Evolutionary conservation across 306 rosid species (phyloP), one percentile per base, ranked within the genome.

Genomic region (Astragalus membranaceus): DNA sequence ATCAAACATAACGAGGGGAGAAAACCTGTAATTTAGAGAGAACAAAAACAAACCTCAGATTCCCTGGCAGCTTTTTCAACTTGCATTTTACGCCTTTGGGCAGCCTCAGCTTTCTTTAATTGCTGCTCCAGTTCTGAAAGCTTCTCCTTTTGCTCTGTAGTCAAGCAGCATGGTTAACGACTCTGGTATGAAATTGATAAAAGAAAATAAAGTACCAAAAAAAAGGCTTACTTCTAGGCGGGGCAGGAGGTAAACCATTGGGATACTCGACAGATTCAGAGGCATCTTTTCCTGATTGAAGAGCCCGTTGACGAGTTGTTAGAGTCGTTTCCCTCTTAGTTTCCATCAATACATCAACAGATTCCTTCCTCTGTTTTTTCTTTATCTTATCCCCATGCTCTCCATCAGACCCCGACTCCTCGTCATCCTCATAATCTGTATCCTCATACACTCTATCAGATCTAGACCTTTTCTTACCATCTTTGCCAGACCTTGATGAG

Each of bases 171-270:
- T 65, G 78, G 70, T 66, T 62, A 70, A 63, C 41, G 59, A 64
- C 33, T 39, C 64, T 48, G 57, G 74, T 10, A 53, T 63, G 17
- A 71, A 77, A 64, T 63, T 55, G 83, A 59, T 51, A 42, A 13
- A 61, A 26, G 20, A 69, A 49, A 69, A n/a, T 6, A 32, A 9
- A 42, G 16, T 35, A 42, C 46, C 26, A 23, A 51, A 47, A 64
- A 44, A 69, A 69, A 81, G 54, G 69, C 99, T 86, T 83, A 95
- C 97, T 95, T 88, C 99, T 86, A 42, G 99, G 76, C 0, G 96
- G 92, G 42, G 92, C 97, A 70, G 96, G 97, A 4, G 96, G 97
- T 63, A 95, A 80, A 66, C 99, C 99, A 48, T 95, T 89, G n/a
- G 97, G 99, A 81, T 91, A 95, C 78, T 95, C 96, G 1, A 95